Conservation (phyloP, 2,329 filamentous ascomycete species). For the Paraphoma chrysanthemicola region DNA sequence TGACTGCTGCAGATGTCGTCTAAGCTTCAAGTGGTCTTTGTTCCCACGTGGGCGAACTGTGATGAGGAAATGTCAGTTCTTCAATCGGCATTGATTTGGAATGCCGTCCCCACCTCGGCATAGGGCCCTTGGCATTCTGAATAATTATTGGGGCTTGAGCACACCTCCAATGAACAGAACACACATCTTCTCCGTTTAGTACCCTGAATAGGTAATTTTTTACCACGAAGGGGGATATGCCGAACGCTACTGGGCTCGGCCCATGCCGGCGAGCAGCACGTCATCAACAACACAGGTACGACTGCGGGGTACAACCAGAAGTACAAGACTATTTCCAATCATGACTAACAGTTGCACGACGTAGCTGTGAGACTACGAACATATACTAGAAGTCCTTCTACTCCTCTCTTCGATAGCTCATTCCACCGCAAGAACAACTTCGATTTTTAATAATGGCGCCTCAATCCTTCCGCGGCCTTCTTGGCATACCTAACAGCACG, state of each 20-base stretch:
- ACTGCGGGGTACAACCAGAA: background rate
- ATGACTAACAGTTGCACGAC: background rate
- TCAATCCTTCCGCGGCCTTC: conserved; percentile 55
- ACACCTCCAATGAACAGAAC: too few species aligned
- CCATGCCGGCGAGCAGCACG: background rate
- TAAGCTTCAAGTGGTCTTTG: too few species aligned
- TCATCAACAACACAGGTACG: background rate
- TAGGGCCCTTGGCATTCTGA: too few species aligned
- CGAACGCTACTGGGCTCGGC: background rate
- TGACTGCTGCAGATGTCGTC: too few species aligned
- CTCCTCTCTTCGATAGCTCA: too few species aligned
- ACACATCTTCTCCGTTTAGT: background rate
- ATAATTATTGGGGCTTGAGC: too few species aligned
- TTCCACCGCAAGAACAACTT: background rate
- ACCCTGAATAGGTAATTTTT: background rate
- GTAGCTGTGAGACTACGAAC: background rate
- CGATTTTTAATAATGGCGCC: conserved; percentile 10
- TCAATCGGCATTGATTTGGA: too few species aligned
- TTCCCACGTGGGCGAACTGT: too few species aligned
- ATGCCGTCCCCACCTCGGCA: too few species aligned
- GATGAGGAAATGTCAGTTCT: too few species aligned
- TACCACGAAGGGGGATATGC: background rate
- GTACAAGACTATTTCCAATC: background rate
- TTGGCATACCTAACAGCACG: conserved; percentile 63
- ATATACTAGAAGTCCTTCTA: too few species aligned